Percentiles rank a stretch among this genome's conserved stretches.
phyloP scores from a whole-genome alignment of 2,329 filamentous ascomycete species.

The Xylariales sp. region DNA sequence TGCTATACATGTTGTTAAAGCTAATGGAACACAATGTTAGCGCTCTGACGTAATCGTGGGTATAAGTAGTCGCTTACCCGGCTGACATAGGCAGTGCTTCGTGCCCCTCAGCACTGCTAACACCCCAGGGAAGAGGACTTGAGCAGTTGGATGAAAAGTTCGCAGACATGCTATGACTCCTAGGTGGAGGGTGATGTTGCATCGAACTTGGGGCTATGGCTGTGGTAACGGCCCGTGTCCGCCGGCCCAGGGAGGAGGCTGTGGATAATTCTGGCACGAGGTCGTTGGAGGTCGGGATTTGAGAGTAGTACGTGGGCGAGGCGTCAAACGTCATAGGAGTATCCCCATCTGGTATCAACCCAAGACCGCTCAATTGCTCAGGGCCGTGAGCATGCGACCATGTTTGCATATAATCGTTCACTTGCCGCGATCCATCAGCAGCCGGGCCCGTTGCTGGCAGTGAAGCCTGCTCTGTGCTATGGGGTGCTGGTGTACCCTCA shows the following conservation, averaged over 20 bases:
- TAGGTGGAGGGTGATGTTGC: conserved; percentile 38
- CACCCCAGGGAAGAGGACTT: conserved; percentile 46
- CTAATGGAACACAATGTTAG: conserved; percentile 30
- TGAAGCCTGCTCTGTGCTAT: conserved; percentile 35
- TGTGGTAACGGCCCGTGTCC: conserved; percentile 45
- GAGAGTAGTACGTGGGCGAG: conserved; percentile 43
- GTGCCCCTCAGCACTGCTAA: conserved; percentile 40
- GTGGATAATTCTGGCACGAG: conserved; percentile 43
- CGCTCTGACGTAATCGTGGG: not conserved
- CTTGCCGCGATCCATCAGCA: conserved; percentile 41
- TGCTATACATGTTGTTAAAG: conserved; percentile 45
- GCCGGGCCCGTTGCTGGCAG: conserved; percentile 36
- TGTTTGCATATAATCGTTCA: conserved; percentile 47
- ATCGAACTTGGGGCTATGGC: conserved; percentile 39
- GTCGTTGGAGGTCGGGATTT: conserved; percentile 43
- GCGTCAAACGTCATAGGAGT: conserved; percentile 44
- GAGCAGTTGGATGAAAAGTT: conserved; percentile 44
- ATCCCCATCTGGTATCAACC: conserved; percentile 46
- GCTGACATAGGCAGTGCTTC: conserved; percentile 45
- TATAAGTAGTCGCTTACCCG: conserved; percentile 35
- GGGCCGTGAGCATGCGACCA: conserved; percentile 44
- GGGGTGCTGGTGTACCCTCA: conserved; percentile 36
- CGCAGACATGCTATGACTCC: conserved; percentile 49
- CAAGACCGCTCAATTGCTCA: conserved; percentile 45
- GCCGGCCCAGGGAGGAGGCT: conserved; percentile 37